Base-by-base conservation (phyloP, 78 protist genomes). In the Cavenderia fasciculata region DNA sequence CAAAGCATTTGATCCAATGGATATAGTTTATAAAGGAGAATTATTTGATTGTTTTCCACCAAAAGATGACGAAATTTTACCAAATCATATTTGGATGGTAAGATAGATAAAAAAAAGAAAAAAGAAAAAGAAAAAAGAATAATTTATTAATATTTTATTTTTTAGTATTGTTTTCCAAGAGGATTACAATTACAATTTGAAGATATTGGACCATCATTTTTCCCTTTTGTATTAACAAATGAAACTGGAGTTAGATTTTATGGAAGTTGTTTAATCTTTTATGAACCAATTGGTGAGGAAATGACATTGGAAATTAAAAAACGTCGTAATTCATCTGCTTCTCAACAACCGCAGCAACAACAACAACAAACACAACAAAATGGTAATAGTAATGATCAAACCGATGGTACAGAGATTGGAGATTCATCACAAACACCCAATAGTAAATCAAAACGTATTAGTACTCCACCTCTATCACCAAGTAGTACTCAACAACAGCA, bases 51-150 rank as follows among this genome's bases (percentile, higher is more conserved):
- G 36, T 25, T 87, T 69, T 49, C 93, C 93, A 19, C 87, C 33
- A 7, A 87, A 77, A 59, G 86, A 87, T 25, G 78, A 87, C 11
- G 93, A 87, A 44, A 36, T 77, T 3, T 23, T 87, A 25, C 93
- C 93, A 47, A 70, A 73, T 46, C 93, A 87, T 34, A 87, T 87
- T 57, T 87, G 93, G 93, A 87, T 87, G 92, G 77, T 71, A 56
- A 44, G 54, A 21, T 12, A 21, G 5, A 14, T 4, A 7, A 14
- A 18, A 14, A 62, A 12, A 62, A 62, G 14, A 62, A 62, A 14
- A 62, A 12, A 7, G 41, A 41, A 44, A 31, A 66, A 23, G 41
- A 21, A 19, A 8, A 46, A 46, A 41, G 5, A 6, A 8, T 23
- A 46, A 25, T 66, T 23, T 23, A 21, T 41, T 66, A 66, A 66